Evolutionary conservation across 169 alveolate species (phyloP).

Genomic region (Cryptosporidium meleagridis): DNA sequence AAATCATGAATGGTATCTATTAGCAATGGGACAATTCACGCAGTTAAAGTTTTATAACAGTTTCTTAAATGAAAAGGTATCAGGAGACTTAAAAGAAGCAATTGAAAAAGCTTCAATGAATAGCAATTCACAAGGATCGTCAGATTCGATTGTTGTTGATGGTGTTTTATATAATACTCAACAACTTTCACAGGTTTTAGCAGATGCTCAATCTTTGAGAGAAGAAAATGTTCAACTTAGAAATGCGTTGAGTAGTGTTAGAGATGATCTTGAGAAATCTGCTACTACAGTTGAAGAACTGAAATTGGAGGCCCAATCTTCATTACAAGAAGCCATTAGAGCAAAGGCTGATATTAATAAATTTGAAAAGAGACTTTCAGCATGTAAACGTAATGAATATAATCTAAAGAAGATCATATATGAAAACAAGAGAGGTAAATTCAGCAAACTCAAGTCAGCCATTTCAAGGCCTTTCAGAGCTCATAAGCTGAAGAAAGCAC

Average conservation of each 20-base stretch:
- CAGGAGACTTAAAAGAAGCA: conserved; percentile 18
- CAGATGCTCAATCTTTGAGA: conserved; percentile 16
- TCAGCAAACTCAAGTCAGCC: conserved; percentile 47
- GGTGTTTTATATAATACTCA: conserved; percentile 39
- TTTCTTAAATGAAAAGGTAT: conserved; percentile 47
- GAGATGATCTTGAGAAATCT: conserved; percentile 42
- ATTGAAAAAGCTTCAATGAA: neutral
- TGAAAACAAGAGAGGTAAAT: conserved; percentile 36
- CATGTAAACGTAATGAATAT: conserved; percentile 36
- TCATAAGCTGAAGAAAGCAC: conserved; percentile 34
- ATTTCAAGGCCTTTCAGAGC: conserved; percentile 44
- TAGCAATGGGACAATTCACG: conserved; percentile 65
- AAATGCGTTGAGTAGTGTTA: conserved; percentile 9
- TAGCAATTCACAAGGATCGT: neutral
- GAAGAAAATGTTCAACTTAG: conserved; percentile 65
- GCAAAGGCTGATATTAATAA: conserved; percentile 22
- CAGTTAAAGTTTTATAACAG: conserved; percentile 48
- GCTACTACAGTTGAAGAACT: conserved; percentile 22
- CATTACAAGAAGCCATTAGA: conserved; percentile 23
- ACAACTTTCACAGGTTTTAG: conserved; percentile 8
- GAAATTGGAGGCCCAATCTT: conserved; percentile 44
- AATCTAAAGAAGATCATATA: conserved; percentile 58
- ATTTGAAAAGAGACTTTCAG: conserved; percentile 25
- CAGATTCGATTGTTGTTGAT: conserved; percentile 1
- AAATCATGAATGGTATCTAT: conserved; percentile 69